Base-by-base conservation (phyloP, 2,329 filamentous ascomycete genomes). In the Venturia pyrina region DNA sequence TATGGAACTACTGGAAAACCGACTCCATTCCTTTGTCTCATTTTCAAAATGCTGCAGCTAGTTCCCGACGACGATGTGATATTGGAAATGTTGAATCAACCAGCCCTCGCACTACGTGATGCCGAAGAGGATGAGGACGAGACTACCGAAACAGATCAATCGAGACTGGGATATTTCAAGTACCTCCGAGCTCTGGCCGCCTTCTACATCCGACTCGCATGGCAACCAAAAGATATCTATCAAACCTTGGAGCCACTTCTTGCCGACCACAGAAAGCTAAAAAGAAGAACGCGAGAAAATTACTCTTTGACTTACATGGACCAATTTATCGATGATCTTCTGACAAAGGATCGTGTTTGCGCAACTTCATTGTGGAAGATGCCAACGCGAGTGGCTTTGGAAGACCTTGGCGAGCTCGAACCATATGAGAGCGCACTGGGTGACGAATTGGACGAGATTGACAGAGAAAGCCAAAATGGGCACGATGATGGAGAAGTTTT, bases 341-440 rank as follows among this genome's bases (percentile, higher is more conserved):
- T 99, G 68, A 89, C 85, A 0, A 96, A 96, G 77, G 91, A 96
- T 66, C 84, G 95, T 64, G 88, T 97, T 0, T 98, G 93, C 74
- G 93, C 88, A 46, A 98, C 95, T 3, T 96, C 88, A 73, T 74
- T 99, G 70, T 96, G 91, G 87, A 96, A 96, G 79, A 84, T 99
- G 82, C 90, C 93, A 3, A 87, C 87, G 67, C 82, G 95, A 70
- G 87, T 89, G 69, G 83, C 90, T 63, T 75, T 99, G 69, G 95
- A 99, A 78, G 95, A 99, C 75, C 74, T 96, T 75, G 95, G 96
- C 70, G 77, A 93, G 72, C 73, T 99, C 72, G 93, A 97, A 73
- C 89, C 92, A 62, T 84, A 93, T 69, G 84, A 91, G 44, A 97
- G 93, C 76, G 87, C 91, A 44, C 76, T 98, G 67, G 91, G 89